Evolutionary conservation across 768 basidiomycete genomes (phyloP), one percentile per base, ranked within the genome.

Genomic region (Xerocomellus intermedius): DNA sequence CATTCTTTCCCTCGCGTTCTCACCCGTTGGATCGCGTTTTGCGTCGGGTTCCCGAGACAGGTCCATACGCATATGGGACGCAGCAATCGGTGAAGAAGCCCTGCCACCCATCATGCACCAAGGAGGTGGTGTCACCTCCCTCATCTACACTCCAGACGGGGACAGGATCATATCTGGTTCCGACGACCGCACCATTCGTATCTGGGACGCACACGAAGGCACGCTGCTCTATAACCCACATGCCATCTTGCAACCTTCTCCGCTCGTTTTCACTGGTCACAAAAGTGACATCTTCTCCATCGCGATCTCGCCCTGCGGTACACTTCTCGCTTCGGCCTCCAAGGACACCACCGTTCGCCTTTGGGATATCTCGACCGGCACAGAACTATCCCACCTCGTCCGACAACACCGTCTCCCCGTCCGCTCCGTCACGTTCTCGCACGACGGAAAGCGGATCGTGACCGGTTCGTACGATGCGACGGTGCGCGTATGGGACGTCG

Each of bases 401-500:
- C 64, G 70, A 32, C 70, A 58, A 35, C 69, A 70, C 46, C 65
- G 61, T 39, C 42, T 66, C 12, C 52, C 62, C 9, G 49, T 70
- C 3, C 66, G 63, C n/a, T 50, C 53, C 9, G 66, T 72, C 44
- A 12, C 54, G 14, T 72, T 74, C 43, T 63, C 71, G 8, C 59
- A 42, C 14, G 62, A 72, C 30, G 67, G 70, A 1, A 55, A 57
- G 48, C 63, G 62, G 14, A 54, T 72, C 19, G 57, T 72, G 35
- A 73, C 72, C 10, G 63, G 65, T 1, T 65, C 63, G 1, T 33
- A 53, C 1, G 70, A 72, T 14, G 39, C 50, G 39, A 67, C 57
- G 5, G 62, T 73, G 30, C 70, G 69, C 33, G 58, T 72, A 4
- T 73, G 70, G 70, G 68, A 73, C 47, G 43, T 63, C 1, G 63